Evolutionary conservation across 2,329 filamentous ascomycete genomes (phyloP).

Genomic region (Monosporascus sp.): DNA sequence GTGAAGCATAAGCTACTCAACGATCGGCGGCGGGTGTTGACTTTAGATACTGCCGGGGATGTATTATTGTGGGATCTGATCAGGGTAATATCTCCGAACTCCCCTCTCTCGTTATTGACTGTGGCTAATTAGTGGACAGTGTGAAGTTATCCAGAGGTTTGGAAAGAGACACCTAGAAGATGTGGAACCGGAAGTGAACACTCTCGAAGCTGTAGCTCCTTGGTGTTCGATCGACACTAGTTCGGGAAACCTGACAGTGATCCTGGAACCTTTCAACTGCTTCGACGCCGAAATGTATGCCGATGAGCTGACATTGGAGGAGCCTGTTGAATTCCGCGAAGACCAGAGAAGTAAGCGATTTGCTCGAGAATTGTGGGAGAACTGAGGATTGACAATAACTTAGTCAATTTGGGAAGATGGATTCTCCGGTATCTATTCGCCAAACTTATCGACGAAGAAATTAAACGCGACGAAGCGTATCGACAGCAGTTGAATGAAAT

Average conservation of each 20-base stretch:
- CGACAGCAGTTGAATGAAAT: constrained; percentile 63
- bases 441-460: constrained; percentile 83
- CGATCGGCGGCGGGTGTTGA: constrained; percentile 82
- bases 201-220: constrained; percentile 80
- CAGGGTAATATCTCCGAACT: constrained; percentile 47
- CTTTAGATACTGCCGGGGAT: constrained; percentile 89
- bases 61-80: constrained; percentile 93
- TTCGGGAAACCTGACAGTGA: constrained; percentile 84
- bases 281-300: constrained; percentile 98
- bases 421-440: constrained; percentile 87
- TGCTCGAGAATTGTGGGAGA: neutral
- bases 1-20: constrained; percentile 92
- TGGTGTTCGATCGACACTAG: constrained; percentile 96
- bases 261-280: constrained; percentile 89
- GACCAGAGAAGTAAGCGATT: constrained; percentile 76
- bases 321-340: constrained; percentile 76
- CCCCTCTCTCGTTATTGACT: neutral
- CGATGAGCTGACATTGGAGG: constrained; percentile 73
- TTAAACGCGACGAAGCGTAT: constrained; percentile 70
- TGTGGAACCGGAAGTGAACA: constrained; percentile 81
- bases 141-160: constrained; percentile 82
- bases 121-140: constrained; percentile 43
- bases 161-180: constrained; percentile 93
- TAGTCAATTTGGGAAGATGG: constrained; percentile 96
- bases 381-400: constrained; percentile 8